Base-by-base conservation (phyloP, 495 filamentous ascomycete species). In the Halenospora varia region DNA sequence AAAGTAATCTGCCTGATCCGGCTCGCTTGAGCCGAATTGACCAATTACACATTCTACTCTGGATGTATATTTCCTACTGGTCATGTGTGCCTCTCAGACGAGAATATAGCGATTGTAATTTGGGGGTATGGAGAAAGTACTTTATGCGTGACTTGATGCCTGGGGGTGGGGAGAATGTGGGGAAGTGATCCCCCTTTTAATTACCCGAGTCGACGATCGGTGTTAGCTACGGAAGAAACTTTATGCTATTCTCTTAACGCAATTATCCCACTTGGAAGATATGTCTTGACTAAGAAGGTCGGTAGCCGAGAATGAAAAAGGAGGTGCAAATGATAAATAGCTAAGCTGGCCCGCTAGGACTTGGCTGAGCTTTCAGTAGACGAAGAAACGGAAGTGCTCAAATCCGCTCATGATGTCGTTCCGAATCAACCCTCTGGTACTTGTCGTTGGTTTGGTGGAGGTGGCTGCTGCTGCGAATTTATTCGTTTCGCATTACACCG, bases 401-500 rank as follows among this genome's bases (percentile, higher is more conserved):
- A 10, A 6, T 2, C 17, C 2, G 35, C 23, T 44, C 17, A 53
- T 13, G 11, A 53, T 42, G 26, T 44, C 26, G 10, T 20, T n/a
- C 15, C n/a, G 26, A 44, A 19, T 23, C 11, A 53, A 22, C 15
- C 18, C 18, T 6, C 18, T 53, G 6, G 13, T 41, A 24, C 10
- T 49, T 23, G 51, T 53, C 4, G 41, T 40, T 40, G 48, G 25
- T 2, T 24, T 53, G 3, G 18, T 53, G 20, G 42, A 48, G 26
- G 25, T 39, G 2, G 49, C 45, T 6, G 13, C 10, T 24, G 45
- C 26, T 15, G 51, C 25, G 2, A 62, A 62, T 26, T 42, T 63
- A 20, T 63, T 51, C 35, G 61, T 59, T 10, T 59, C 61, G 13
- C 56, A 63, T 24, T 63, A 59, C 56, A 48, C 23, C 23, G 61